Base-by-base conservation (phyloP, 805 yeast genomes). In the Candida broadrunensis region DNA sequence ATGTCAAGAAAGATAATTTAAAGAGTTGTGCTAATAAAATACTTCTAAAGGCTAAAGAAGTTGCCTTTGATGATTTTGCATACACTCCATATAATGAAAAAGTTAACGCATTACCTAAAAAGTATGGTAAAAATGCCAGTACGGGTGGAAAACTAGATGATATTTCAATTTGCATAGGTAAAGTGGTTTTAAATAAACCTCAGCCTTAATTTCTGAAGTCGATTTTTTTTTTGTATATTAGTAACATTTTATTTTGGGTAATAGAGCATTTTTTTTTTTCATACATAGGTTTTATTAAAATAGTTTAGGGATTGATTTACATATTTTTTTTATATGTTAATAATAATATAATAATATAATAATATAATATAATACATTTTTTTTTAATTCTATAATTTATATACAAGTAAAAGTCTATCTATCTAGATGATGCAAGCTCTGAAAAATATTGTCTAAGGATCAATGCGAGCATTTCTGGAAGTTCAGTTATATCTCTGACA, bases 391-490 rank as follows among this genome's bases (percentile, higher is more conserved):
- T 33, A 43, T n/a, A 34, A 29, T 21, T 12, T 42, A 21, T 38
- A 38, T 17, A 38, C 11, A n/a, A 21, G 9, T 21, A 21, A 21
- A 7, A 21, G 9, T 21, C 24, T 21, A 21, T 21, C 14, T 16
- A 34, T 34, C 17, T 34, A 6, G 17, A 15, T 5, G 43, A 35
- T 13, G 70, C 64, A 42, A 66, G 58, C 55, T 88, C 95, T 1
- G 88, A 73, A 62, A 93, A 95, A 63, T 87, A 93, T 61, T 93
- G 99, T 54, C 98, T 80, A 44, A 93, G 73, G 47, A 95, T 91
- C 49, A 85, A 72, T 1, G 97, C 80, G 40, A 93, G 72, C 84
- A 93, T 89, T 56, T 83, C 87, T 13, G 99, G 99, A 29, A 93
- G 73, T 64, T 91, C 98, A 36, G 75, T 75, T 50, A 95, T 85